A percentile compares a stretch with the other conserved stretches of the same genome.
Evolutionary conservation across 305 asterid species (phyloP).

Genomic region (Ajuga reptans): DNA sequence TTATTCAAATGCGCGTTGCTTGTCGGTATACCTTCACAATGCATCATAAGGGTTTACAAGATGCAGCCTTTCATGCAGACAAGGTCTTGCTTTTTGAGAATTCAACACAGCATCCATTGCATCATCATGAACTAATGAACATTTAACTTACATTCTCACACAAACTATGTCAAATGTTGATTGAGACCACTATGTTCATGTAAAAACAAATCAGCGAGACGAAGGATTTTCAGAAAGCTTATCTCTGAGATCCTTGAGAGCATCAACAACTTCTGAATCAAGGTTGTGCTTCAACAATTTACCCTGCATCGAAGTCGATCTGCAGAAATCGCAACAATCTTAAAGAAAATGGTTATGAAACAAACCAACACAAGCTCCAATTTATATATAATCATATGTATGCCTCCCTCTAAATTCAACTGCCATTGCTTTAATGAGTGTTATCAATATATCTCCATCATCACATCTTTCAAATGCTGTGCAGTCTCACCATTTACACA

Average conservation of each 20-base stretch:
- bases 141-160: no score
- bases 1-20: no score
- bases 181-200: neutral
- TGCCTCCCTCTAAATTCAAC: neutral
- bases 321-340: constrained; percentile 20
- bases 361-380: neutral
- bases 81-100: no score
- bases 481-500: neutral
- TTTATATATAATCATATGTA: neutral
- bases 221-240: constrained; percentile 45
- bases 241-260: constrained; percentile 85
- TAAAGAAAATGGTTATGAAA: neutral
- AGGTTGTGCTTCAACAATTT: constrained; percentile 90
- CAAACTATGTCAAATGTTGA: neutral
- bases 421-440: neutral
- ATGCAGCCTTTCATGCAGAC: no score
- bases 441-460: neutral
- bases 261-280: constrained; percentile 71
- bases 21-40: no score
- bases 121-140: no score
- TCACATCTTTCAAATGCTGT: neutral
- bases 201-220: constrained; percentile 7
- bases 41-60: no score
- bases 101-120: no score
- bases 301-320: constrained; percentile 88